Evolutionary conservation across 1,284 basidiomycete species (phyloP).

Genomic region (Gomphus bonarii): DNA sequence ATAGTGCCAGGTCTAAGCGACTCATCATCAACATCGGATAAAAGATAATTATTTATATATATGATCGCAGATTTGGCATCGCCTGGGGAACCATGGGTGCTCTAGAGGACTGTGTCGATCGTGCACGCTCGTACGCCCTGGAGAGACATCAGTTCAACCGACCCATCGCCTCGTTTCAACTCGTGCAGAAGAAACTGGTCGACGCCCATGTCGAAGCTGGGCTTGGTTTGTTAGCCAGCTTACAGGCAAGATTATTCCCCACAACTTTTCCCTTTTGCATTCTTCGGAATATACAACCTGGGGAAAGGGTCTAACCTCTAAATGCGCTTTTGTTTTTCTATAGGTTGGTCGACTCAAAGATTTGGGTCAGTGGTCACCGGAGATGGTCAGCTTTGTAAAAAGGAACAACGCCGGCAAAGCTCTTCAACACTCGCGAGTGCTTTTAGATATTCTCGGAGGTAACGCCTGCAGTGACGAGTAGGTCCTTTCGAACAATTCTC

Average conservation of each 20-base stretch:
- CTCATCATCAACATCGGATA: neutral
- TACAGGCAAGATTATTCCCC: slow-evolving; percentile 26
- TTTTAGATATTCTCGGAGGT: slow-evolving; percentile 86
- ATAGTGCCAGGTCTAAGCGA: slow-evolving; percentile 58
- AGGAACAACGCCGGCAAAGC: slow-evolving; percentile 95
- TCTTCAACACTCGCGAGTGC: slow-evolving; percentile 62
- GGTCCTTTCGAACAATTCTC: slow-evolving; percentile 19
- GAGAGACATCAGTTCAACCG: slow-evolving; percentile 86
- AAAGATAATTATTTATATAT: neutral
- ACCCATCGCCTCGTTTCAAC: slow-evolving; percentile 89
- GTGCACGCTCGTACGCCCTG: slow-evolving; percentile 77
- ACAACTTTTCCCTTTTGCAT: neutral
- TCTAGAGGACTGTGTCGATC: slow-evolving; percentile 82
- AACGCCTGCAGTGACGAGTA: slow-evolving; percentile 88
- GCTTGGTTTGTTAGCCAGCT: slow-evolving; percentile 71
- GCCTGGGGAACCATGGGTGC: slow-evolving; percentile 93
- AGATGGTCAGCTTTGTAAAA: slow-evolving; percentile 94
- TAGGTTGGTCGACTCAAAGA: slow-evolving; percentile 91
- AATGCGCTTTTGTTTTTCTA: neutral
- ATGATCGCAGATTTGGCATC: slow-evolving; percentile 64
- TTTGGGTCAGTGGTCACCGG: slow-evolving; percentile 64
- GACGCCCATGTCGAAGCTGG: slow-evolving; percentile 84
- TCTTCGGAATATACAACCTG: neutral
- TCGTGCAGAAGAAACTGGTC: slow-evolving; percentile 93
- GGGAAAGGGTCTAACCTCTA: neutral